phyloP scores from a whole-genome alignment of 306 rosid genomes.

The Dalbergia cultrata region DNA sequence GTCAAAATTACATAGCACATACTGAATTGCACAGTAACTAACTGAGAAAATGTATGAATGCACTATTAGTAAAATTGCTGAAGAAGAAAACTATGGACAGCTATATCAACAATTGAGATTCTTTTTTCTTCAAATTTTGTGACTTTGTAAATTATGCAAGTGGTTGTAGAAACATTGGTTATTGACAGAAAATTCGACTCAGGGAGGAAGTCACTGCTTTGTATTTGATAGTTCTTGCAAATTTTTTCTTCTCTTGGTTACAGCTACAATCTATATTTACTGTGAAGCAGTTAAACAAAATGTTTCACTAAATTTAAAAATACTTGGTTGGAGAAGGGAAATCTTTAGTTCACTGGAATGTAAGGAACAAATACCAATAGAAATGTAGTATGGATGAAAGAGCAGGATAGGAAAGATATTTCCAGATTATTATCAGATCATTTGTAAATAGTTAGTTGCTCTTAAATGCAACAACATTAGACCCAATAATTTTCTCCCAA shows the following conservation, averaged over 20 bases:
- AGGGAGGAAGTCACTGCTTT: neutral
- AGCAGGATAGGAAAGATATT: neutral
- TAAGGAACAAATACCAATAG: constrained; percentile 4
- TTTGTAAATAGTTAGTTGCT: constrained; percentile 3
- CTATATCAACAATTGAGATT: neutral
- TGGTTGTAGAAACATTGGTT: neutral
- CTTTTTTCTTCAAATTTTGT: neutral
- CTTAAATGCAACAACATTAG: constrained; percentile 3
- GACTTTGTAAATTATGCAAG: neutral
- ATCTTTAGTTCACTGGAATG: neutral
- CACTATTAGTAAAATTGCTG: constrained; percentile 10
- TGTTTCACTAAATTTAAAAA: constrained; percentile 20
- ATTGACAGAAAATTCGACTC: neutral
- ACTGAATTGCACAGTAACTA: constrained; percentile 2
- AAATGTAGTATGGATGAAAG: neutral
- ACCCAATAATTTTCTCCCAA: constrained; percentile 22
- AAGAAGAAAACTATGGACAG: constrained; percentile 18
- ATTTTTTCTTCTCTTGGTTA: neutral
- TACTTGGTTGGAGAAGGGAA: constrained; percentile 15
- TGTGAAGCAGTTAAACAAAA: neutral
- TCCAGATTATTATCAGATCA: constrained; percentile 9
- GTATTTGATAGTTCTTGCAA: neutral
- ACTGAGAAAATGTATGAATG: neutral
- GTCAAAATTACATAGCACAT: constrained; percentile 12
- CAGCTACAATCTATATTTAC: neutral